A percentile compares a stretch with the other conserved stretches of the same genome.
phyloP scores from a whole-genome alignment of 176 grass and related monocot genomes.

The Oryza rufipogon region DNA sequence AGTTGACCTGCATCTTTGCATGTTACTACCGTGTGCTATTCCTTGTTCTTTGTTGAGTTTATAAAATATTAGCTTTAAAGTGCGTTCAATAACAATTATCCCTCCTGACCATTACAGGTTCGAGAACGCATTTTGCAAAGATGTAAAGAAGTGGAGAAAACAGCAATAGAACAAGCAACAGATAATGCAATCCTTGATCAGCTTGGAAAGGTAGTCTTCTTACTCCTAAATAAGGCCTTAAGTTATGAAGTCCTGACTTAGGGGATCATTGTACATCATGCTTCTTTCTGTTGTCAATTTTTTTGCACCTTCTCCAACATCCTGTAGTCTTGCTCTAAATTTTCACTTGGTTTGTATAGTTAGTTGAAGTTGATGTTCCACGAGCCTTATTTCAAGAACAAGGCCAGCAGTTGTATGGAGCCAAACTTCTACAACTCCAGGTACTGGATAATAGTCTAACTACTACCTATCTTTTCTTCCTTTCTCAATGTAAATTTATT shows the following conservation, averaged over 20 bases:
- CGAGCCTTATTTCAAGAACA: conserved; percentile 93
- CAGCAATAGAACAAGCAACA: conserved; percentile 96
- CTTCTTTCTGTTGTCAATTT: conserved; percentile 15
- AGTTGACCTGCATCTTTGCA: neutral
- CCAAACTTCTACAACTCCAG: conserved; percentile 88
- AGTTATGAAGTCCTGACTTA: conserved; percentile 6
- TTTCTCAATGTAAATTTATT: conserved; percentile 43
- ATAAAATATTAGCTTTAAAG: conserved; percentile 19
- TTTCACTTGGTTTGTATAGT: conserved; percentile 57
- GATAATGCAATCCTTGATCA: conserved; percentile 97
- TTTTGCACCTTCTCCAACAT: conserved; percentile 10
- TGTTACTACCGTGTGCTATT: neutral
- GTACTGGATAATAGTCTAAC: conserved; percentile 45
- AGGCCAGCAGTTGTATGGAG: conserved; percentile 93
- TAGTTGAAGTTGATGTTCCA: conserved; percentile 93
- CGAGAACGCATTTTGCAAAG: conserved; percentile 80
- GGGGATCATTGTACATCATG: neutral
- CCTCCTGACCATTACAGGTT: conserved; percentile 53
- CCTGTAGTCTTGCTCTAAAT: conserved; percentile 17
- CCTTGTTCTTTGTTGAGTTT: neutral
- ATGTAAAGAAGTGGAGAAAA: conserved; percentile 90
- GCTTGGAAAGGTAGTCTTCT: conserved; percentile 60
- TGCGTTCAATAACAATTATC: neutral
- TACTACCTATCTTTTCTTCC: conserved; percentile 26
- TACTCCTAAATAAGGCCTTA: conserved; percentile 42